Evolutionary conservation across 139 green algal species (phyloP).

Genomic region (Chlorella ohadii): DNA sequence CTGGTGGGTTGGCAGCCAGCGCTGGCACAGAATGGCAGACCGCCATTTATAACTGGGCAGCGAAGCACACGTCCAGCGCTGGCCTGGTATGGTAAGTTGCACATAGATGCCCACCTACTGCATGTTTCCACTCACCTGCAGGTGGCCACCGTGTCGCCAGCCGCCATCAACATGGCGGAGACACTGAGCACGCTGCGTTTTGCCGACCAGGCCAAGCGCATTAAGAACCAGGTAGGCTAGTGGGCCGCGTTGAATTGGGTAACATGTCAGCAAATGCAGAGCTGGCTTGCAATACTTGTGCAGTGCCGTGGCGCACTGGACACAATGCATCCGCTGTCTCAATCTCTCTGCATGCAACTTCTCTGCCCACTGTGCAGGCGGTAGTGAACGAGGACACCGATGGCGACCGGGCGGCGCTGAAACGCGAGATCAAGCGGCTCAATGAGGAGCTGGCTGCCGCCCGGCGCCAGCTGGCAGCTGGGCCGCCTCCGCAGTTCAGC

Average conservation of each 20-base stretch:
- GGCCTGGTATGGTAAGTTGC: no score
- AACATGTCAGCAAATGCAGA: neutral
- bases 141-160: slow-evolving; percentile 89
- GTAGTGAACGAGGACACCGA: slow-evolving; percentile 74
- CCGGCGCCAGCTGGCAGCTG: neutral
- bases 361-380: slow-evolving; percentile 47
- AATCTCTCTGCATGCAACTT: no score
- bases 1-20: neutral
- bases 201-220: slow-evolving; percentile 87
- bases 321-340: no score
- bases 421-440: slow-evolving; percentile 67
- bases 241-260: neutral
- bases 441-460: slow-evolving; percentile 46
- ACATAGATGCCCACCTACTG: no score
- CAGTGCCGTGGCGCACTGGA: no score
- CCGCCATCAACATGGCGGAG: slow-evolving; percentile 67
- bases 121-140: no score
- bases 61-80: no score
- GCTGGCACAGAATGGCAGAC: neutral
- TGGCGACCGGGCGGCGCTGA: slow-evolving; percentile 66
- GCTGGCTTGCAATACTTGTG: no score
- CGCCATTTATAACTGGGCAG: no score
- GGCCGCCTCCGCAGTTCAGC: no score
- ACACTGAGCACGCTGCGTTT: slow-evolving; percentile 94
- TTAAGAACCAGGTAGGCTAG: slow-evolving; percentile 82